Evolutionary conservation across 306 rosid genomes (phyloP).

Genomic region (Lotus japonicus): DNA sequence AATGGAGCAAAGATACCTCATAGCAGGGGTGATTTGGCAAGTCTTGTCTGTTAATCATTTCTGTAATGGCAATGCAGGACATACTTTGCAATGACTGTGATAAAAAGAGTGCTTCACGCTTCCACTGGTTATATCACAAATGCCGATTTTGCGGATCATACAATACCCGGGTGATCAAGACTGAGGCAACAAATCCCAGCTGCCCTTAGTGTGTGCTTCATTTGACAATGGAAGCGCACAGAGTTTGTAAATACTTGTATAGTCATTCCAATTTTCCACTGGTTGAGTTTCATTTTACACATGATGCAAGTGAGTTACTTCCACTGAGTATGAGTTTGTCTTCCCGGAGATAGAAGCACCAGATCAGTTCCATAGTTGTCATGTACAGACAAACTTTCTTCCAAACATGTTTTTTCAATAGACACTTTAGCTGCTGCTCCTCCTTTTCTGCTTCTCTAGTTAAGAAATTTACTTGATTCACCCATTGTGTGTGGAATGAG

Average conservation of each 20-base stretch:
- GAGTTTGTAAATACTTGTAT: constrained; percentile 57
- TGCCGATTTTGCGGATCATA: constrained; percentile 87
- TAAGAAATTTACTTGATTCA: neutral
- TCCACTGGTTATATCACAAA: constrained; percentile 97
- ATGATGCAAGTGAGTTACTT: constrained; percentile 19
- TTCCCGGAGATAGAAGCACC: constrained; percentile 17
- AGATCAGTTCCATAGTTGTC: constrained; percentile 18
- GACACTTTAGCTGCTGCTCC: neutral
- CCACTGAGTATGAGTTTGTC: constrained; percentile 21
- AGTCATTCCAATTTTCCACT: constrained; percentile 53
- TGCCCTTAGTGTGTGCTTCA: constrained; percentile 37
- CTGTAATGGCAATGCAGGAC: constrained; percentile 55
- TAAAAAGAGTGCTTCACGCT: constrained; percentile 62
- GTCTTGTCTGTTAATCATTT: neutral
- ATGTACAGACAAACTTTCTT: constrained; percentile 30
- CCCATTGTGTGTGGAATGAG: neutral
- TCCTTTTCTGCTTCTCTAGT: neutral
- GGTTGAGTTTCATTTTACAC: constrained; percentile 26
- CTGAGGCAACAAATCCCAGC: constrained; percentile 38
- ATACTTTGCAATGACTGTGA: constrained; percentile 93
- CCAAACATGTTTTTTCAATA: neutral
- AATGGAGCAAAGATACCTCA: neutral
- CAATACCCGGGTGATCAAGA: constrained; percentile 88
- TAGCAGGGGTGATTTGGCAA: neutral
- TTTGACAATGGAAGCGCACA: constrained; percentile 9